These are phyloP conservation scores for Paraphoma chrysanthemicola DNA, from an alignment of 2,329 filamentous ascomycete genomes.

Conservation along the genomic window DNA sequence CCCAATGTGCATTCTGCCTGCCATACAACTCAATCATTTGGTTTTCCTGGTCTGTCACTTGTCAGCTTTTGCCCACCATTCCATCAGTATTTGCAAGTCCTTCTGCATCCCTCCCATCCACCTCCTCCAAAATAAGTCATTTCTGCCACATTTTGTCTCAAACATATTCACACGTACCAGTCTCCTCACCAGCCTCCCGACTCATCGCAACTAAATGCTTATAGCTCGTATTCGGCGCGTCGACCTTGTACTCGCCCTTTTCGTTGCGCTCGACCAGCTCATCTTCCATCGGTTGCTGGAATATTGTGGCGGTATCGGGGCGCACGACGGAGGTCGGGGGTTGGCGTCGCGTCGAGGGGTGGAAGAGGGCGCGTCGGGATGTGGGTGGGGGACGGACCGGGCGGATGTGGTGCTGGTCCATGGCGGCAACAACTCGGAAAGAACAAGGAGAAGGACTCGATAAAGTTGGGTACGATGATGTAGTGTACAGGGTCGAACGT, in stretches of 20 bases:
- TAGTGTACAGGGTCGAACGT: neutral
- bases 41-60: conserved; percentile 38
- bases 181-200: conserved; percentile 39
- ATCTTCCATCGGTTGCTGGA: conserved; percentile 29
- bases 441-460: neutral
- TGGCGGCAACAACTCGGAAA: neutral
- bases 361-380: conserved; percentile 41
- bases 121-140: no score
- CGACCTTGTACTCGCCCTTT: conserved; percentile 56
- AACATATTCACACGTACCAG: conserved; percentile 20
- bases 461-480: no score
- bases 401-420: conserved; percentile 2
- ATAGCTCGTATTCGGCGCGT: conserved; percentile 32
- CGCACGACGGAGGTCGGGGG: conserved; percentile 29
- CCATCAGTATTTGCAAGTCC: neutral
- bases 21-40: conserved; percentile 43
- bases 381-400: conserved; percentile 34
- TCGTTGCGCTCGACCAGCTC: conserved; percentile 60
- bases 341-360: conserved; percentile 28
- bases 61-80: conserved; percentile 1
- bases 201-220: conserved; percentile 27
- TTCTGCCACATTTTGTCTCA: no score
- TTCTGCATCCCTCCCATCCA: neutral
- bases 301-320: conserved; percentile 26
- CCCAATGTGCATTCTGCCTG: conserved; percentile 39